phyloP scores from a whole-genome alignment of 2,329 filamentous ascomycete genomes.

The Botrytis paeoniae region DNA sequence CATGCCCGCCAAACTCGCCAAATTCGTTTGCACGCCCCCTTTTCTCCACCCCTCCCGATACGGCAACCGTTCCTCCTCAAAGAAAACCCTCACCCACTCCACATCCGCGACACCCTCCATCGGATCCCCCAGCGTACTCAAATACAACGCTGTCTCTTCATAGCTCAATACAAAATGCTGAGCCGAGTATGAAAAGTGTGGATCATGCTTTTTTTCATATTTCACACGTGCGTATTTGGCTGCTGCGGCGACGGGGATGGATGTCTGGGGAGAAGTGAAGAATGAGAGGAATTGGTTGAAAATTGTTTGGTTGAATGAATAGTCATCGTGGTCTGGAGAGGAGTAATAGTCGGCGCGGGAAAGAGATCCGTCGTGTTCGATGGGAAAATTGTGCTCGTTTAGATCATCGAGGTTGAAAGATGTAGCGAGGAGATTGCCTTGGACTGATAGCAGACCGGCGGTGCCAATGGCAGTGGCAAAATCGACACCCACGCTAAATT shows the following conservation, averaged over 20 bases:
- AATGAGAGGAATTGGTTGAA: neutral
- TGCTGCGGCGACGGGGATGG: neutral
- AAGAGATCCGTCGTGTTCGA: constrained; percentile 41
- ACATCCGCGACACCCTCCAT: neutral
- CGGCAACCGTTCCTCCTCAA: constrained; percentile 15
- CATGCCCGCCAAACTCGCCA: constrained; percentile 68
- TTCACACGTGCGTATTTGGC: neutral
- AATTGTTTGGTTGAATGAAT: constrained; percentile 7
- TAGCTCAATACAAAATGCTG: neutral
- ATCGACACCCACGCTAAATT: constrained; percentile 38
- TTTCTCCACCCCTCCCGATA: constrained; percentile 42
- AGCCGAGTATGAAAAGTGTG: neutral
- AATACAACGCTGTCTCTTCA: neutral
- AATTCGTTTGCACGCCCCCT: constrained; percentile 43
- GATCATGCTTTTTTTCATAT: neutral
- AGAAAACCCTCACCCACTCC: neutral
- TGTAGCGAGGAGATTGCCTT: constrained; percentile 24
- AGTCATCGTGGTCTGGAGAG: neutral
- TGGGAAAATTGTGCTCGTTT: constrained; percentile 37
- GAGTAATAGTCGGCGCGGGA: constrained; percentile 38
- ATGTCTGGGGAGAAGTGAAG: neutral
- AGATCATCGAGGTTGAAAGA: constrained; percentile 32
- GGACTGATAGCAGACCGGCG: constrained; percentile 29
- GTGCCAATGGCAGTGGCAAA: constrained; percentile 33
- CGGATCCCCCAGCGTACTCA: neutral